These are phyloP conservation scores for Kodamaea nitidulidarum DNA, from an alignment of 805 yeast species.

Conservation along the genomic window DNA sequence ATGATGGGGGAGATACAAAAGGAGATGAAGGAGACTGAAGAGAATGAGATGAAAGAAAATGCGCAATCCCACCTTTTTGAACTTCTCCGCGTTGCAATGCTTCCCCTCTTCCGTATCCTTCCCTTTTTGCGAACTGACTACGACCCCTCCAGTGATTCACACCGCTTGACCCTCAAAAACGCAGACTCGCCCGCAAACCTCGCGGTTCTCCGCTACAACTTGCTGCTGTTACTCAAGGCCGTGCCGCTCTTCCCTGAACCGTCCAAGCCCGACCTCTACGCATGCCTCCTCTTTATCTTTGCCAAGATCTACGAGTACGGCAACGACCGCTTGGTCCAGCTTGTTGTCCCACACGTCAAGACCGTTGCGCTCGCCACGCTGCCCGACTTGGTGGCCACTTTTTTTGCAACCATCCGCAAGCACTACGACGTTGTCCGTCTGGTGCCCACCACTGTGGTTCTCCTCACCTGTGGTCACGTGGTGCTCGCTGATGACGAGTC, in stretches of 20 bases:
- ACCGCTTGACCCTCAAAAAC: slow-evolving; percentile 24
- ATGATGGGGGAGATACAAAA: not conserved
- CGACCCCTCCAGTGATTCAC: slow-evolving; percentile 24
- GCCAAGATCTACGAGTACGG: slow-evolving; percentile 49
- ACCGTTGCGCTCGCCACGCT: slow-evolving; percentile 24
- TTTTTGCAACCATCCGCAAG: slow-evolving; percentile 22
- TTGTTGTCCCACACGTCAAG: slow-evolving; percentile 43
- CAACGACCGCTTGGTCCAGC: slow-evolving; percentile 42
- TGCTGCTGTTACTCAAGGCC: slow-evolving; percentile 57
- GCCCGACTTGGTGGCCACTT: slow-evolving; percentile 21
- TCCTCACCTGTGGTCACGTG: slow-evolving; percentile 35
- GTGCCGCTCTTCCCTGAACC: slow-evolving; percentile 60
- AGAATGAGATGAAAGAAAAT: not conserved
- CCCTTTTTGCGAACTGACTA: slow-evolving; percentile 55
- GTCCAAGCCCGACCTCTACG: slow-evolving; percentile 65
- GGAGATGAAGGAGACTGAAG: not conserved
- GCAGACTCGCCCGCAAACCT: slow-evolving; percentile 37
- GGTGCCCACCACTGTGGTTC: slow-evolving; percentile 31
- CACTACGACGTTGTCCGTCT: slow-evolving; percentile 22
- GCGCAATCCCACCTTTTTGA: slow-evolving; percentile 41
- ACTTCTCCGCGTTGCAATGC: slow-evolving; percentile 62
- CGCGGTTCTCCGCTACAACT: slow-evolving; percentile 44
- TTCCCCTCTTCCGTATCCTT: slow-evolving; percentile 54
- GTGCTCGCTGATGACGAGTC: slow-evolving; percentile 23
- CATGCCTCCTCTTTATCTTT: slow-evolving; percentile 64